phyloP scores from a whole-genome alignment of 441 rosid genomes.

The Brassica hybrid region DNA sequence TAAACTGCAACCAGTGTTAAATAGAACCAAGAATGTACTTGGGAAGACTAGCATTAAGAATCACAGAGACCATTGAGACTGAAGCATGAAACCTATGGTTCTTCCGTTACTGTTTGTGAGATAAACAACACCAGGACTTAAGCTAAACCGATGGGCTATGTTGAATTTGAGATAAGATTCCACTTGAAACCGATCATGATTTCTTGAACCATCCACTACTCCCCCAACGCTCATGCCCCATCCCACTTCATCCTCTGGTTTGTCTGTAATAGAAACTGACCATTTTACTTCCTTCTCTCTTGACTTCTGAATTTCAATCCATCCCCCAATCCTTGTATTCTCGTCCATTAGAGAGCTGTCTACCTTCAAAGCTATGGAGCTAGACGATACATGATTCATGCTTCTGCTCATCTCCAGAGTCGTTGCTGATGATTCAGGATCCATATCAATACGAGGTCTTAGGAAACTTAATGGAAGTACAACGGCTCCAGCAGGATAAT shows the following conservation, averaged over 20 bases:
- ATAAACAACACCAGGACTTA: slow-evolving; percentile 80
- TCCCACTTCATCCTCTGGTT: slow-evolving; percentile 64
- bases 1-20: slow-evolving; percentile 6
- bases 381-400: slow-evolving; percentile 23
- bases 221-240: slow-evolving; percentile 83
- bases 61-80: slow-evolving; percentile 82
- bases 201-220: slow-evolving; percentile 47
- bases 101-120: slow-evolving; percentile 54
- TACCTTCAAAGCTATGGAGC: slow-evolving; percentile 60
- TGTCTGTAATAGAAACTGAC: slow-evolving; percentile 67
- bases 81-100: slow-evolving; percentile 65
- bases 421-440: slow-evolving; percentile 41
- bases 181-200: slow-evolving; percentile 58
- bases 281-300: slow-evolving; percentile 55
- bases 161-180: slow-evolving; percentile 71
- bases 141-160: slow-evolving; percentile 51
- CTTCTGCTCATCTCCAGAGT: slow-evolving; percentile 34
- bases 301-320: slow-evolving; percentile 73
- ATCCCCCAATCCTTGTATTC: slow-evolving; percentile 61
- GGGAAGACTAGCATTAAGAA: neutral
- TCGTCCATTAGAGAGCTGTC: slow-evolving; percentile 43
- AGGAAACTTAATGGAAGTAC: slow-evolving; percentile 56
- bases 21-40: slow-evolving; percentile 3
- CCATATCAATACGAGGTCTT: slow-evolving; percentile 37
- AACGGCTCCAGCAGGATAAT: slow-evolving; percentile 53